A percentile compares a stretch with the other conserved stretches of the same genome.
phyloP scores from a whole-genome alignment of 1,139 yeast genomes.

The Nematodospora anomalae region DNA sequence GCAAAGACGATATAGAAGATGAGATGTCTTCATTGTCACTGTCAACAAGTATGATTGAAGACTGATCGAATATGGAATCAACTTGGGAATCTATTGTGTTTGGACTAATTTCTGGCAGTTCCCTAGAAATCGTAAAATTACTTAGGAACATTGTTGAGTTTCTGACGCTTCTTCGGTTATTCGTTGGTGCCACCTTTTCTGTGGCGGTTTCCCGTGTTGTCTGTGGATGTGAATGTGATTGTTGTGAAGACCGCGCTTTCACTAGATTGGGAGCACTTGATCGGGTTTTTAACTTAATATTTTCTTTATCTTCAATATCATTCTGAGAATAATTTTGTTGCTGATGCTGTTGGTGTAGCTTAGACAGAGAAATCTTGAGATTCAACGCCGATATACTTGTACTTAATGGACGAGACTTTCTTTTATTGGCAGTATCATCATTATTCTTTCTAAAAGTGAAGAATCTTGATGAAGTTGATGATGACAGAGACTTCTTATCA shows the following conservation, averaged over 20 bases:
- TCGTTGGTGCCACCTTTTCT: conserved; percentile 5
- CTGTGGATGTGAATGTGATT: conserved; percentile 9
- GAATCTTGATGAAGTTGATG: conserved; percentile 21
- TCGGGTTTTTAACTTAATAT: conserved; percentile 20
- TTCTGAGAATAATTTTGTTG: conserved; percentile 4
- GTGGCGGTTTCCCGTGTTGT: conserved; percentile 10
- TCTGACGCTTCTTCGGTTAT: conserved; percentile 5
- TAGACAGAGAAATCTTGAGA: conserved; percentile 9
- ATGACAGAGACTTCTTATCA: conserved; percentile 22
- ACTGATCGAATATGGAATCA: conserved; percentile 24
- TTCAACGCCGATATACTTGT: conserved; percentile 12
- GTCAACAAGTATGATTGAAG: conserved; percentile 23
- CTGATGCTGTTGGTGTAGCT: conserved; percentile 2
- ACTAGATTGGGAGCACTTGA: conserved; percentile 27
- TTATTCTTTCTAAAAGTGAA: conserved; percentile 23
- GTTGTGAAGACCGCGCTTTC: too few species aligned
- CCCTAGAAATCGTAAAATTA: conserved; percentile 2
- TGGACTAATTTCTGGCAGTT: conserved; percentile 6
- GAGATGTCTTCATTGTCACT: conserved; percentile 17
- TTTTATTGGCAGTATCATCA: conserved; percentile 5
- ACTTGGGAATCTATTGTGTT: conserved; percentile 10
- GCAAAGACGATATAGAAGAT: conserved; percentile 8
- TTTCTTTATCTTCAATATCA: conserved; percentile 17
- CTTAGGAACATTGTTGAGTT: conserved; percentile 8
- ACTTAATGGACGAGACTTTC: conserved; percentile 14